These are phyloP conservation scores for Fonsecaea multimorphosa DNA, from an alignment of 2,329 filamentous ascomycete genomes.

Conservation along the genomic window DNA sequence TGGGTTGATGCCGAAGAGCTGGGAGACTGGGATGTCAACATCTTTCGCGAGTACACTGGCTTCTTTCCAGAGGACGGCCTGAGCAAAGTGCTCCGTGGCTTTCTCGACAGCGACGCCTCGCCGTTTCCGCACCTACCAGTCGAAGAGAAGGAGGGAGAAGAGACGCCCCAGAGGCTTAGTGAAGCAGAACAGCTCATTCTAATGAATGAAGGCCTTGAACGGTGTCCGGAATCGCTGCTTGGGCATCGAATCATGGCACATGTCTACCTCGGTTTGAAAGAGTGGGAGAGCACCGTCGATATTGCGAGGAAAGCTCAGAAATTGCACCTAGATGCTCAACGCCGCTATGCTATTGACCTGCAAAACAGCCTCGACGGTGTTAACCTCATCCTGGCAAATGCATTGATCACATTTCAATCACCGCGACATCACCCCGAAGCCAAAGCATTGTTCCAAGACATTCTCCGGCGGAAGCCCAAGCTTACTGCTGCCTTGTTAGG, in stretches of 20 bases:
- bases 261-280: conserved; percentile 83
- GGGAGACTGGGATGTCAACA: conserved; percentile 74
- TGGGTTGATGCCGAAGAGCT: conserved; percentile 82
- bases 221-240: conserved; percentile 72
- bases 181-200: conserved; percentile 80
- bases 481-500: conserved; percentile 86
- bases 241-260: conserved; percentile 82
- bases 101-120: conserved; percentile 80
- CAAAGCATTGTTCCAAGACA: conserved; percentile 80
- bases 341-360: conserved; percentile 71
- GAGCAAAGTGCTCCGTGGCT: conserved; percentile 80
- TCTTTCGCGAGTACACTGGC: conserved; percentile 79
- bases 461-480: conserved; percentile 75
- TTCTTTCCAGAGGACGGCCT: conserved; percentile 87
- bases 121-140: conserved; percentile 67
- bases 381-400: conserved; percentile 80
- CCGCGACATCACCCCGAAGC: conserved; percentile 90
- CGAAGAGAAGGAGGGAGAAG: conserved; percentile 53
- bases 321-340: conserved; percentile 31
- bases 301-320: conserved; percentile 57
- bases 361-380: conserved; percentile 74
- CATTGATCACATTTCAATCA: conserved; percentile 86
- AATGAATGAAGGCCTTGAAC: conserved; percentile 75
- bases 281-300: conserved; percentile 81
- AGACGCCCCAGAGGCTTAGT: conserved; percentile 62